These are phyloP conservation scores for Erysiphe neolycopersici DNA, from an alignment of 2,329 filamentous ascomycete genomes.

Conservation along the genomic window DNA sequence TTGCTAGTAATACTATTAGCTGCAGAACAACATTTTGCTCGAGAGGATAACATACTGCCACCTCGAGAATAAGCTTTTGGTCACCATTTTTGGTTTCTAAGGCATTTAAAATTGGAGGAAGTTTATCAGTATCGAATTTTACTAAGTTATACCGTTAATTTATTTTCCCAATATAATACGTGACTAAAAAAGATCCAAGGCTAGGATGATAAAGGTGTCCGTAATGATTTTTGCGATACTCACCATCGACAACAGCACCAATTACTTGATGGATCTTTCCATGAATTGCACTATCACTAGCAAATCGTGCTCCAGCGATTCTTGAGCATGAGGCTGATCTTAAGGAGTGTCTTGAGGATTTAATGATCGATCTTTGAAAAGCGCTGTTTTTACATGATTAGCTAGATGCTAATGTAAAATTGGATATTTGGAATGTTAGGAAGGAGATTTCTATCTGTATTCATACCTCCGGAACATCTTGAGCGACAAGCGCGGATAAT, in stretches of 20 bases:
- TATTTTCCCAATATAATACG: constrained; percentile 1
- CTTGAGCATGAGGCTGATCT: constrained; percentile 28
- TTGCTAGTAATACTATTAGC: constrained; percentile 40
- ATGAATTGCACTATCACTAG: constrained; percentile 29
- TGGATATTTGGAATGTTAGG: background rate
- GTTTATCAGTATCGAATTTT: constrained; percentile 86
- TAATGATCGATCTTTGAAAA: constrained; percentile 37
- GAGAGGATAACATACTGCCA: constrained; percentile 41
- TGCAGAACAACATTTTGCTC: constrained; percentile 1
- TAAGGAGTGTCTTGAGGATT: constrained; percentile 29
- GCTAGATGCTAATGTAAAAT: background rate
- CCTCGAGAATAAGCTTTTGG: constrained; percentile 87
- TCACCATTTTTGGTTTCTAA: constrained; percentile 75
- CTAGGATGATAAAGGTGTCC: constrained; percentile 2
- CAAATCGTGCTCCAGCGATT: constrained; percentile 23
- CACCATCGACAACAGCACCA: constrained; percentile 97
- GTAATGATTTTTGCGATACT: constrained; percentile 19
- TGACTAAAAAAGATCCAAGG: background rate
- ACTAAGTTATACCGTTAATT: constrained; percentile 26
- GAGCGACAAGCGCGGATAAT: constrained; percentile 40
- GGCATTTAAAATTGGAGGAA: constrained; percentile 94
- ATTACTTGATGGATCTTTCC: constrained; percentile 66
- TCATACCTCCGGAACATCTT: constrained; percentile 62
- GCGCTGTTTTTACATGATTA: constrained; percentile 21
- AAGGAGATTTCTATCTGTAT: too few relatives aligned